Evolutionary conservation across 2,329 filamentous ascomycete genomes (phyloP).

Genomic region (Neocucurbitaria cava): DNA sequence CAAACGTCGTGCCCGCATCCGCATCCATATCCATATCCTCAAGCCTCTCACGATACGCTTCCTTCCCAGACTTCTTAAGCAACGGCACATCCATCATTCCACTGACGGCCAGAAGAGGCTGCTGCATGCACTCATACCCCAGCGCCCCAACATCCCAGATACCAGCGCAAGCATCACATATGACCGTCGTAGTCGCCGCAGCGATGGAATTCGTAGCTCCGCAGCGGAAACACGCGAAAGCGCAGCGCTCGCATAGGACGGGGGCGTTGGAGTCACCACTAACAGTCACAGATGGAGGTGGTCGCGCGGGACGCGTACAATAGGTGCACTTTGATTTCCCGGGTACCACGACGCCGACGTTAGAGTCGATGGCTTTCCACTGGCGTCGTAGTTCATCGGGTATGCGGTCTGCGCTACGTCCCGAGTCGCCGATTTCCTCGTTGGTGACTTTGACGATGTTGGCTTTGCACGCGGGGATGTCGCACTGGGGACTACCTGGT

Average conservation of each 20-base stretch:
- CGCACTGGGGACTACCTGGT: slow-evolving; percentile 29
- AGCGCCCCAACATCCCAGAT: slow-evolving; percentile 49
- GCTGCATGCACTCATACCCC: slow-evolving; percentile 45
- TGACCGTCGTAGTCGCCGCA: slow-evolving; percentile 21
- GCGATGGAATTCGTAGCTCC: slow-evolving; percentile 26
- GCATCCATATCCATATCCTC: slow-evolving; percentile 21
- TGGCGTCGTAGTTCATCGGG: slow-evolving; percentile 46
- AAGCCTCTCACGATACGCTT: slow-evolving; percentile 8
- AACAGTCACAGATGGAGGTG: too few relatives aligned
- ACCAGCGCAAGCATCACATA: slow-evolving; percentile 41
- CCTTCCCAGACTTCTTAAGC: slow-evolving; percentile 18
- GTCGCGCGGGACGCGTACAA: slow-evolving; percentile 43
- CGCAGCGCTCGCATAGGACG: slow-evolving; percentile 50
- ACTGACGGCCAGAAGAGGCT: too few relatives aligned
- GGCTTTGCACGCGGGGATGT: slow-evolving; percentile 36
- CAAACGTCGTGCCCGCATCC: slow-evolving; percentile 28
- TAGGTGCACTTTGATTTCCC: slow-evolving; percentile 43
- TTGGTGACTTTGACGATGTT: slow-evolving; percentile 41
- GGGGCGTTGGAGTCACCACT: neutral
- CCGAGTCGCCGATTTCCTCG: slow-evolving; percentile 50
- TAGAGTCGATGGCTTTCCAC: slow-evolving; percentile 24
- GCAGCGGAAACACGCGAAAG: slow-evolving; percentile 53
- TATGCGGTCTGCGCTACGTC: slow-evolving; percentile 51
- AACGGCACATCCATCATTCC: too few relatives aligned
- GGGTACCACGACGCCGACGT: slow-evolving; percentile 15